Evolutionary conservation across 2,329 filamentous ascomycete genomes (phyloP), one percentile per base, ranked within the genome.

Genomic region (Emergomyces africanus): DNA sequence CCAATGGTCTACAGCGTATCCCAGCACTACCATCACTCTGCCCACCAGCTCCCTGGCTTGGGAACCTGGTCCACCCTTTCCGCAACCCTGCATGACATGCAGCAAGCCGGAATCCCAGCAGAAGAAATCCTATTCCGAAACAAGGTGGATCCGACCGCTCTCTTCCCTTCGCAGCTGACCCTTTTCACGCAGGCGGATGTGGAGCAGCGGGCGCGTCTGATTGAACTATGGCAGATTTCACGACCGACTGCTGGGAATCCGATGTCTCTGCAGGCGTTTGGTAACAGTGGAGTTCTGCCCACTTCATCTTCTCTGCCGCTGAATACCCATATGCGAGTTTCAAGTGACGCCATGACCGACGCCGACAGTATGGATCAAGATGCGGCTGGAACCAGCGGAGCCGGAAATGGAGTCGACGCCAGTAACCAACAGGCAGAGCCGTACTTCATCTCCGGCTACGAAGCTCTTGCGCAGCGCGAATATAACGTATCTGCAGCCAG

Each of bases 221-320:
- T 95, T 44, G 87, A 95, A 70, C 83, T 95, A 18, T 96, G 90
- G 90, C 85, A 83, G 61, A 89, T 91, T 64, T 89, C 84, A 60
- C 88, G 88, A 25, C 88, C 87, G 0, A 81, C 78, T 48, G 82
- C 75, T 54, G 79, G 81, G 58, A 81, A 83, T 63, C 76, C 79
- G 2, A 74, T 78, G 8, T 46, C 56, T 35, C 49, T 50, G 8
- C 51, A 35, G 18, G 28, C 44, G 1, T 50, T n/a, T 50, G 48
- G 25, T 15, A 6, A 28, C 44, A 25, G 20, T 54, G n/a, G 30
- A 5, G 25, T 23, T 23, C 23, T 30, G 33, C 10, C 25, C 4
- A 23, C 20, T 20, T 48, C 53, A 25, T 12, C 53, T 28, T 25
- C 39, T 23, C 6, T 12, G 18, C 30, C 30, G 33, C 42, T 6